These are phyloP conservation scores for Dinochytrium kinnereticum DNA, from an alignment of 371 early-diverging fungal species.

Conservation along the genomic window DNA sequence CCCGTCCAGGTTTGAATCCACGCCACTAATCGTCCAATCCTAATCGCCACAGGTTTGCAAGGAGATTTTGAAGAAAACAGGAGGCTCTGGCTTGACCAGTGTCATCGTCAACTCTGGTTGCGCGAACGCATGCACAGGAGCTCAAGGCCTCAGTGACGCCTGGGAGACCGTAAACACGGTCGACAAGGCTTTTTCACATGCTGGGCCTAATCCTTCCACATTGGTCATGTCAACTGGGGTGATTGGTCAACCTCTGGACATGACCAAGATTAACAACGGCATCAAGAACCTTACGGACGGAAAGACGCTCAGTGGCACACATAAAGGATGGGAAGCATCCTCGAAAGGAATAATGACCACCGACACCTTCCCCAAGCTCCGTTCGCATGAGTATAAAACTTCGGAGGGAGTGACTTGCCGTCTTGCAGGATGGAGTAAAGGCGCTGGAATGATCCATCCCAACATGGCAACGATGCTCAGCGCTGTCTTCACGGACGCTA, in stretches of 20 bases:
- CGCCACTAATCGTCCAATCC: neutral
- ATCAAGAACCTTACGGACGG: slow-evolving; percentile 59
- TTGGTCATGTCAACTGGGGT: slow-evolving; percentile 97
- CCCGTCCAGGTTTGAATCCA: slow-evolving; percentile 71
- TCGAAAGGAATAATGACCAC: slow-evolving; percentile 95
- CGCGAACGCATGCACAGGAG: slow-evolving; percentile 96
- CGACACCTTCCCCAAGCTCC: slow-evolving; percentile 93
- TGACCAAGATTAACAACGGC: slow-evolving; percentile 83
- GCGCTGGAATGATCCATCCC: slow-evolving; percentile 86
- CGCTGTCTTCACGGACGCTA: slow-evolving; percentile 84
- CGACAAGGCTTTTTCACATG: slow-evolving; percentile 12
- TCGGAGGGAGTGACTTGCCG: slow-evolving; percentile 56
- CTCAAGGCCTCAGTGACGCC: slow-evolving; percentile 81
- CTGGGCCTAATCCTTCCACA: slow-evolving; percentile 40
- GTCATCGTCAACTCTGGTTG: slow-evolving; percentile 91
- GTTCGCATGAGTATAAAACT: slow-evolving; percentile 67
- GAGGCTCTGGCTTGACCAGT: slow-evolving; percentile 46
- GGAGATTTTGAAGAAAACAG: slow-evolving; percentile 45
- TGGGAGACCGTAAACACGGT: slow-evolving; percentile 62
- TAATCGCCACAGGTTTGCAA: slow-evolving; percentile 33
- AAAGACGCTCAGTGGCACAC: slow-evolving; percentile 36
- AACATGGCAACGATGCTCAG: slow-evolving; percentile 86
- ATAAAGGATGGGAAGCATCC: slow-evolving; percentile 77
- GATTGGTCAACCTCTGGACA: slow-evolving; percentile 89
- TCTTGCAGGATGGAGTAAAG: slow-evolving; percentile 93